Percentiles rank a stretch among this genome's conserved stretches.
Conservation (phyloP, 441 rosid species). For the Jatropha multifida region DNA sequence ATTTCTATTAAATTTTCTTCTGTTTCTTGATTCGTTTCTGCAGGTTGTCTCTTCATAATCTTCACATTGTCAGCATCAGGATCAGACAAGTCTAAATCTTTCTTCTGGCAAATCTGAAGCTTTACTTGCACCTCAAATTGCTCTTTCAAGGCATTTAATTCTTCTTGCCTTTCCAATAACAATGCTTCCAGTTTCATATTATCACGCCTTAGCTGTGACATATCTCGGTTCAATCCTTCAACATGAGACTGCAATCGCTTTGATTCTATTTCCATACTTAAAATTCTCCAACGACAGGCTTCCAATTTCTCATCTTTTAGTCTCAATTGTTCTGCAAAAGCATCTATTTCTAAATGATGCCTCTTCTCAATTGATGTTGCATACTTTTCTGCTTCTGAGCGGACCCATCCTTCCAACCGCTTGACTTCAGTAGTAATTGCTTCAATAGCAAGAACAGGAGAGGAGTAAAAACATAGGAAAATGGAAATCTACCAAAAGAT, state of each 20-base stretch:
- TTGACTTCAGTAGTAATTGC: constrained; percentile 42
- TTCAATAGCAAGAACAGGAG: constrained; percentile 31
- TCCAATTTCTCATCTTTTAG: constrained; percentile 79
- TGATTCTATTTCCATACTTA: constrained; percentile 79
- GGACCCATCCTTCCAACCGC: constrained; percentile 56
- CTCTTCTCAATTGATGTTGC: constrained; percentile 58
- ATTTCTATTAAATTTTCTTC: constrained; percentile 23
- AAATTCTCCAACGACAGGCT: constrained; percentile 57
- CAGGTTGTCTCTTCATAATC: constrained; percentile 36
- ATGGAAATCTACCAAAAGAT: background rate
- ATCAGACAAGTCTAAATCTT: constrained; percentile 27
- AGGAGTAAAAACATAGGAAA: constrained; percentile 17
- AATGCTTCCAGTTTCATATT: constrained; percentile 55
- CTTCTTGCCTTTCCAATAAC: constrained; percentile 47
- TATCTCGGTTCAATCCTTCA: constrained; percentile 54
- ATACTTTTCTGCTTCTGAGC: constrained; percentile 59
- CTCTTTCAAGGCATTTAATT: constrained; percentile 44
- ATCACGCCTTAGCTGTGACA: constrained; percentile 51
- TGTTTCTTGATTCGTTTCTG: constrained; percentile 37
- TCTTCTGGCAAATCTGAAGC: constrained; percentile 37
- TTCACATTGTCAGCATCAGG: constrained; percentile 34
- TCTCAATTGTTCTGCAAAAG: constrained; percentile 68
- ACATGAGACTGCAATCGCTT: constrained; percentile 58
- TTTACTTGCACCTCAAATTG: constrained; percentile 34
- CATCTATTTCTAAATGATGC: constrained; percentile 65